phyloP scores from a whole-genome alignment of 2,329 filamentous ascomycete genomes.

The Colletotrichum sublineola region DNA sequence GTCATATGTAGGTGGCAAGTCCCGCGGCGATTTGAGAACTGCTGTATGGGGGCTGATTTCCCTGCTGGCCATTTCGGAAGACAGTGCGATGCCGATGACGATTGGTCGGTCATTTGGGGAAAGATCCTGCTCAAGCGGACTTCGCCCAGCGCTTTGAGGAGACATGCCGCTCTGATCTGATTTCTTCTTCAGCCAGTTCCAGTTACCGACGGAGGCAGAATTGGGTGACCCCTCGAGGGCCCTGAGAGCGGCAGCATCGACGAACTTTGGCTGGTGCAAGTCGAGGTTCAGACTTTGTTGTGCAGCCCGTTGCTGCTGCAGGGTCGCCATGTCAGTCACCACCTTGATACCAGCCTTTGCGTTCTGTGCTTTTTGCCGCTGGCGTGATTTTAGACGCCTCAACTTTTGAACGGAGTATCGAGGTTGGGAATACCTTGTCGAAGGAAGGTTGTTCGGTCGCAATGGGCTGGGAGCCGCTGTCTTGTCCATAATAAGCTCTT shows the following conservation, averaged over 20 bases:
- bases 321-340: slow-evolving; percentile 76
- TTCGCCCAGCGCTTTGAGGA: slow-evolving; percentile 46
- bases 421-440: slow-evolving; percentile 37
- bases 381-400: slow-evolving; percentile 67
- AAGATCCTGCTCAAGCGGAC: slow-evolving; percentile 59
- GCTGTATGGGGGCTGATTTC: slow-evolving; percentile 65
- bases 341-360: slow-evolving; percentile 74
- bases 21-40: slow-evolving; percentile 56
- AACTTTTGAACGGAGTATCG: slow-evolving; percentile 57
- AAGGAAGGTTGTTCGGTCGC: slow-evolving; percentile 30
- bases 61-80: slow-evolving; percentile 59
- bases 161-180: slow-evolving; percentile 46
- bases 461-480: slow-evolving; percentile 34
- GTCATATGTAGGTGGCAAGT: slow-evolving; percentile 42
- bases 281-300: slow-evolving; percentile 48
- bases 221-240: slow-evolving; percentile 70
- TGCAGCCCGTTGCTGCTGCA: slow-evolving; percentile 57
- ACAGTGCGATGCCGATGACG: slow-evolving; percentile 77
- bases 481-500: slow-evolving; percentile 48
- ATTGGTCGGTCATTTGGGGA: slow-evolving; percentile 80
- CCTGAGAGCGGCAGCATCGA: slow-evolving; percentile 69
- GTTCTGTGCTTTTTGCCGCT: slow-evolving; percentile 72
- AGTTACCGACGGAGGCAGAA: slow-evolving; percentile 68
- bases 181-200: slow-evolving; percentile 67
- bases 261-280: slow-evolving; percentile 61